Evolutionary conservation across 306 rosid genomes (phyloP), one percentile per base, ranked within the genome.

Genomic region (Begonia peltatifolia): DNA sequence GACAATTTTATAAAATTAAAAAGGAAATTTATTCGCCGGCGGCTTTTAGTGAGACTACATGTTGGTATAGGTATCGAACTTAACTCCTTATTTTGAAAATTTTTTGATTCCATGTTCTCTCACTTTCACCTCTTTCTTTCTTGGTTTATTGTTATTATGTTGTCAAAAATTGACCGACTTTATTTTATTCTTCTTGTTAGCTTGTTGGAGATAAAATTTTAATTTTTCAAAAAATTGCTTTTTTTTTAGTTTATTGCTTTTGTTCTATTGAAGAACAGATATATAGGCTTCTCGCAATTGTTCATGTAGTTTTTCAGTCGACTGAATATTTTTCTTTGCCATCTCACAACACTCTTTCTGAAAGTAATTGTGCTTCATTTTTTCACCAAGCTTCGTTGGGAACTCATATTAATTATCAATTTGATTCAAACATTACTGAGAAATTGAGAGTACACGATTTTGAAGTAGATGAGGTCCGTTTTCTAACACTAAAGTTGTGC

Each of bases 311-410:
- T 70, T 81, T 90, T 58, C 55, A 87, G 53, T 63, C 65, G 8
- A 77, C 62, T 17, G 79, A 77, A 60, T 63, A 58, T 51, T 76
- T 81, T 67, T 76, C 85, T 12, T 55, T 82, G 72, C 50, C 89
- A 52, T 64, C 70, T 68, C 62, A 73, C 68, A 68, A 75, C 61
- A 57, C 52, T 43, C 67, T 89, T 61, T 69, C 68, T 16, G 93
- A 76, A 58, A 76, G 56, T 71, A 69, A 76, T 15, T 89, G 95
- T 95, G 84, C 94, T 53, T 77, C 95, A 38, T 89, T 79, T 69
- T 89, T 84, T 64, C 97, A 84, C 63, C 95, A 89, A 78, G 95
- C 97, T 62, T 84, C 97, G 12, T 66, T 84, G 66, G 97, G 95
- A 62, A 62, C 95, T 58, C 89, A 89, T 74, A 77, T 81, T 61